Conservation (phyloP, 2,329 filamentous ascomycete genomes). For the Aspergillus fijiensis region DNA sequence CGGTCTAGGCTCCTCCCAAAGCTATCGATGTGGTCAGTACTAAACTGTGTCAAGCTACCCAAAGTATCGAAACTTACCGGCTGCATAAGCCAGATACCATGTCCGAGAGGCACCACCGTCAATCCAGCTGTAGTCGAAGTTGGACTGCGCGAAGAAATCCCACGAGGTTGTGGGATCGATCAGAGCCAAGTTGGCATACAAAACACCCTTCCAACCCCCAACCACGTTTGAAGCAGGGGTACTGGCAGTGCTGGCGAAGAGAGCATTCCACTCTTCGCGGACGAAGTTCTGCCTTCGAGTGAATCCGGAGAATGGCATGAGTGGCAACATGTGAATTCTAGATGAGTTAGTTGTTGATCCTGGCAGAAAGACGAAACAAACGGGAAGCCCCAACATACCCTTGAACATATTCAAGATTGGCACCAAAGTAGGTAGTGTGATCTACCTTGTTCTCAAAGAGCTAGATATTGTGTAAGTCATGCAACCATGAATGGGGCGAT, state of each 20-base stretch:
- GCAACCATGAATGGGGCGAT: neutral
- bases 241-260: constrained; percentile 68
- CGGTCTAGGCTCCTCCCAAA: constrained; percentile 11
- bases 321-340: constrained; percentile 81
- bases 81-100: constrained; percentile 80
- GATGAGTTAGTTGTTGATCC: constrained; percentile 35
- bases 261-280: constrained; percentile 75
- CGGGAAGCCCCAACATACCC: constrained; percentile 39
- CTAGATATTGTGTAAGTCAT: constrained; percentile 30
- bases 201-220: constrained; percentile 81
- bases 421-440: constrained; percentile 86
- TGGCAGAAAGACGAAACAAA: neutral
- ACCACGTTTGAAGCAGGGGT: constrained; percentile 56
- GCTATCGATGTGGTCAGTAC: constrained; percentile 8
- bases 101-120: constrained; percentile 79
- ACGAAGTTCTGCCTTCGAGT: constrained; percentile 70
- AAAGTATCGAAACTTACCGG: constrained; percentile 52
- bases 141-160: constrained; percentile 67
- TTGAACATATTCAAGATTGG: constrained; percentile 68
- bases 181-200: constrained; percentile 79
- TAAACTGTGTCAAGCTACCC: neutral
- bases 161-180: constrained; percentile 69
- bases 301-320: constrained; percentile 67
- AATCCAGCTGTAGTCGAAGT: constrained; percentile 65
- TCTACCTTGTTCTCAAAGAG: constrained; percentile 95